Evolutionary conservation across 1,139 yeast species (phyloP), one percentile per base, ranked within the genome.

Genomic region (Debaryomyces sp.): DNA sequence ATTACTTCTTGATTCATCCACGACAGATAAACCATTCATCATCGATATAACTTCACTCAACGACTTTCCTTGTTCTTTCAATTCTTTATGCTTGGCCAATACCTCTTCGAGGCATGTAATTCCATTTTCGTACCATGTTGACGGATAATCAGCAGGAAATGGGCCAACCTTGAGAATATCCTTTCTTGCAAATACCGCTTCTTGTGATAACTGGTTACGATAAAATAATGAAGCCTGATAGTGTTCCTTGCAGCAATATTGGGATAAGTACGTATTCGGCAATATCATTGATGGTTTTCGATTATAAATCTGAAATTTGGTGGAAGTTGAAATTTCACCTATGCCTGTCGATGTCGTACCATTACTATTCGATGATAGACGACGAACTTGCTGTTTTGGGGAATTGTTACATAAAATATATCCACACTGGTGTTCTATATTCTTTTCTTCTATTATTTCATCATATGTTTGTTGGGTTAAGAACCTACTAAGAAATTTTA

Each of bases 181-280:
- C 36, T 76, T 77, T 12, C 97, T 70, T 26, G 88, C 79, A 64
- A 89, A 89, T 3, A 90, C 58, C 0, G 96, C 89, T 57, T 89
- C 96, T 33, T 73, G 73, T 6, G 86, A 78, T 32, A 92, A 71
- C 64, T 92, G 98, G 36, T 85, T 80, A 48, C 81, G 75, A 64
- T 81, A 91, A 63, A 92, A 90, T 52, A 82, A 79, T 6, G 95
- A 85, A 34, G 95, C 85, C 64, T 90, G 94, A 63, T 84, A 90
- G 64, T 94, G 97, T 39, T 80, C 81, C 57, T 86, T 85, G 54
- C 87, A 81, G 66, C 98, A 92, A 64, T 77, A 92, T 50, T 82
- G 81, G 22, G 85, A 78, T 44, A 85, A 75, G 67, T 87, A 91
- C 2, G 90, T 84, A 53, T 86, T 82, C 6, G 96, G 95, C 44